Conservation (phyloP, 2,329 filamentous ascomycete genomes). For the Diaporthe velutina region DNA sequence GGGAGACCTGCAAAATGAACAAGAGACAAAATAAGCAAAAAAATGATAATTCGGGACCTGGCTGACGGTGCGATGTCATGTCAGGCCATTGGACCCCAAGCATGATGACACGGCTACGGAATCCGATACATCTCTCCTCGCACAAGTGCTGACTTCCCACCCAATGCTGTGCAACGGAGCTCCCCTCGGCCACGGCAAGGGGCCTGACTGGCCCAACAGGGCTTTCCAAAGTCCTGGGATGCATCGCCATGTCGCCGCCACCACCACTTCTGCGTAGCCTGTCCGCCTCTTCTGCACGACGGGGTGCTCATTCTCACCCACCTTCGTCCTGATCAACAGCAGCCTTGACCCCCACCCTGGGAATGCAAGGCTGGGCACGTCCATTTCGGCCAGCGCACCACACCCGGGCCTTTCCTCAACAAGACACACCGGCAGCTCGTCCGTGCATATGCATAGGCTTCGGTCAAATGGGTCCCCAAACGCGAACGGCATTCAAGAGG, state of each 20-base stretch:
- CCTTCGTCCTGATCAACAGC: conserved; percentile 1
- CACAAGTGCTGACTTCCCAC: conserved; percentile 20
- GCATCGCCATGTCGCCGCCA: conserved; percentile 18
- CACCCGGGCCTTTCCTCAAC: conserved; percentile 24
- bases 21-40: neutral
- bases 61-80: conserved; percentile 14
- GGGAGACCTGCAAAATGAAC: no score
- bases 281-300: neutral
- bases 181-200: conserved; percentile 18
- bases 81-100: conserved; percentile 13
- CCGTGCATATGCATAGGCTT: neutral
- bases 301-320: conserved; percentile 4
- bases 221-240: neutral
- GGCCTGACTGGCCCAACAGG: neutral
- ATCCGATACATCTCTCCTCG: conserved; percentile 19
- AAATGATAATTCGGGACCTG: neutral
- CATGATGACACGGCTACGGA: conserved; percentile 20
- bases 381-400: conserved; percentile 18
- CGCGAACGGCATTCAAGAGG: neutral
- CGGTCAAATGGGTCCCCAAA: conserved; percentile 15
- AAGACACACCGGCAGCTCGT: conserved; percentile 25
- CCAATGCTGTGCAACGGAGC: conserved; percentile 12
- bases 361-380: conserved; percentile 31
- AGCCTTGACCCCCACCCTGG: conserved; percentile 15
- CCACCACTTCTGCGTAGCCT: neutral